Evolutionary conservation across 208 protist genomes (phyloP).

Genomic region (Lotmaria passim): DNA sequence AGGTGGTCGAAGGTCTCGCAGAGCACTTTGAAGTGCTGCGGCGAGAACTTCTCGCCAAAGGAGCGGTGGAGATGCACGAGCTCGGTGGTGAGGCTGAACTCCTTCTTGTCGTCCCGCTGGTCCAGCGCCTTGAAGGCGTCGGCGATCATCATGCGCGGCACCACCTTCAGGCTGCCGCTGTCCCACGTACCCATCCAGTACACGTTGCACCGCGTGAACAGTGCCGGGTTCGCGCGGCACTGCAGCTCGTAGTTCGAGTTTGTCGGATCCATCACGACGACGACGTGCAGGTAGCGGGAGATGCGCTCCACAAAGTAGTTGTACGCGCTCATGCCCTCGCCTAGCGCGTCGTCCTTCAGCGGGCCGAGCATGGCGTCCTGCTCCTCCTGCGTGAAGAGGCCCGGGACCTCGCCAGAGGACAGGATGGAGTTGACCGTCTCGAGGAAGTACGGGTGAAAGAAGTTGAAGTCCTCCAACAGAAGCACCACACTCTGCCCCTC

Average conservation of each 20-base stretch:
- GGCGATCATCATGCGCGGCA: slow-evolving; percentile 88
- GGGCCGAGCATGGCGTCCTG: slow-evolving; percentile 94
- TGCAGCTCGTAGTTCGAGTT: slow-evolving; percentile 91
- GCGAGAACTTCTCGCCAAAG: slow-evolving; percentile 79
- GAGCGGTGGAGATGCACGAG: slow-evolving; percentile 88
- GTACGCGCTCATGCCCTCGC: slow-evolving; percentile 88
- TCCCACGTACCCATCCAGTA: slow-evolving; percentile 97
- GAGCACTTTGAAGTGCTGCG: slow-evolving; percentile 93
- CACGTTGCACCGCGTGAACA: slow-evolving; percentile 96
- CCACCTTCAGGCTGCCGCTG: slow-evolving; percentile 84
- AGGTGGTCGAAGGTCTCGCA: slow-evolving; percentile 89
- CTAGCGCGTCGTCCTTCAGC: slow-evolving; percentile 90
- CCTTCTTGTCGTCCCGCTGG: slow-evolving; percentile 73
- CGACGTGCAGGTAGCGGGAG: slow-evolving; percentile 93
- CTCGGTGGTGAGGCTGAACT: slow-evolving; percentile 89
- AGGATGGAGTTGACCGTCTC: slow-evolving; percentile 97
- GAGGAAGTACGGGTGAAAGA: slow-evolving; percentile 90
- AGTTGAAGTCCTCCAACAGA: slow-evolving; percentile 96
- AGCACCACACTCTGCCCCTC: slow-evolving; percentile 91
- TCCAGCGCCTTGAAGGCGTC: slow-evolving; percentile 86
- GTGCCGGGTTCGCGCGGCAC: slow-evolving; percentile 96
- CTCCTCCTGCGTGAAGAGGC: slow-evolving; percentile 96
- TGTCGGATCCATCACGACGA: slow-evolving; percentile 95
- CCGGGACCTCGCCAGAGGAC: slow-evolving; percentile 96
- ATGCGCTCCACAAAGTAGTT: slow-evolving; percentile 94